These are phyloP conservation scores for Sphagnurus paluster DNA, from an alignment of 1,284 basidiomycete species.

Conservation along the genomic window DNA sequence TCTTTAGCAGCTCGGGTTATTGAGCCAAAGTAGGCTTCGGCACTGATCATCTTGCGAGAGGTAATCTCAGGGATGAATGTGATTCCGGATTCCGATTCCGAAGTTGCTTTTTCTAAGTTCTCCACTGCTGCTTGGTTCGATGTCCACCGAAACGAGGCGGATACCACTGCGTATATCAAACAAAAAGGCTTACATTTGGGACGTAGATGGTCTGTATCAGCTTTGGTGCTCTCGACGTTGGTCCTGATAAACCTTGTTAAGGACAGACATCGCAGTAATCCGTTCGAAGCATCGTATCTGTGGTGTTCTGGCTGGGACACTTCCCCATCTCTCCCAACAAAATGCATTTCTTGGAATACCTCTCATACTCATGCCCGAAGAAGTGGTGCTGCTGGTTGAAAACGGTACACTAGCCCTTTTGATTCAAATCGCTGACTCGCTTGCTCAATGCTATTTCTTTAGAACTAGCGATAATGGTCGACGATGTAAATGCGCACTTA, in stretches of 20 bases:
- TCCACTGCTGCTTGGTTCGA: conserved; percentile 10
- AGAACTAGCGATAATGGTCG: conserved; percentile 80
- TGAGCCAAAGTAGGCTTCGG: conserved; percentile 5
- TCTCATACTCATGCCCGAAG: conserved; percentile 87
- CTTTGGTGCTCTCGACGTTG: neutral
- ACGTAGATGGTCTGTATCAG: conserved; percentile 59
- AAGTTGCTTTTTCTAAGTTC: conserved; percentile 8
- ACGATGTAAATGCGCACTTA: conserved; percentile 66
- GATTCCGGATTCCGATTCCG: conserved; percentile 5
- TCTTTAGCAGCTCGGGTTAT: conserved; percentile 3
- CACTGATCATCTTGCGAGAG: conserved; percentile 1
- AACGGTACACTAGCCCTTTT: conserved; percentile 56
- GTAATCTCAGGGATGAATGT: neutral
- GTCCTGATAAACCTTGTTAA: conserved; percentile 22
- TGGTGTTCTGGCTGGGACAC: conserved; percentile 85
- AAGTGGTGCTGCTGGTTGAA: conserved; percentile 84
- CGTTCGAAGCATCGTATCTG: conserved; percentile 82
- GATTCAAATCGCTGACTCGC: conserved; percentile 1
- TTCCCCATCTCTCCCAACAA: conserved; percentile 94
- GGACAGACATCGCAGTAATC: conserved; percentile 72
- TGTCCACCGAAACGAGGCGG: conserved; percentile 25
- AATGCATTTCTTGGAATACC: conserved; percentile 96
- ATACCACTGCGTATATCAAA: conserved; percentile 64
- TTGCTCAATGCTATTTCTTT: conserved; percentile 5
- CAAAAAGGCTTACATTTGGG: conserved; percentile 75